Percentiles rank a stretch among this genome's conserved stretches.
phyloP scores from a whole-genome alignment of 176 grass and related monocot genomes.

The Bromus sterilis region DNA sequence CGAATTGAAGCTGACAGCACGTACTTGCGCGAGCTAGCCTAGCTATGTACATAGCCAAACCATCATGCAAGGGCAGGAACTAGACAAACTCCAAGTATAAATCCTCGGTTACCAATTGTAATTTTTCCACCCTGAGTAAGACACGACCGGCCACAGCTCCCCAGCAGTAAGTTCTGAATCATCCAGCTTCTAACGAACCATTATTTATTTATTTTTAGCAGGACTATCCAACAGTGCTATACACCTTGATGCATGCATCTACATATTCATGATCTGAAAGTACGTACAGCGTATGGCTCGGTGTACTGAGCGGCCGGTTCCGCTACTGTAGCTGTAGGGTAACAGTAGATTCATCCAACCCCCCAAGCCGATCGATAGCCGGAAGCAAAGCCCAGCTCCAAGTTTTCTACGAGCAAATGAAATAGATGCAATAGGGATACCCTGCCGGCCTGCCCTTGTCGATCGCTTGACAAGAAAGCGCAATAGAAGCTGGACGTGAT shows the following conservation, averaged over 20 bases:
- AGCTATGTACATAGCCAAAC: background rate
- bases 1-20: constrained; percentile 32
- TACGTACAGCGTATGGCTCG: background rate
- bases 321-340: constrained; percentile 27
- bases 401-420: constrained; percentile 50
- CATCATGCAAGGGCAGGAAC: background rate
- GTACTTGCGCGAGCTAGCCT: background rate
- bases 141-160: too few species aligned
- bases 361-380: constrained; percentile 19
- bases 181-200: too few species aligned
- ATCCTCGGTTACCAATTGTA: too few species aligned
- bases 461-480: constrained; percentile 70
- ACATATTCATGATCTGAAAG: background rate
- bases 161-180: background rate
- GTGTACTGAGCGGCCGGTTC: constrained; percentile 2
- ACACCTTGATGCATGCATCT: background rate
- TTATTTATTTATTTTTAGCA: too few species aligned
- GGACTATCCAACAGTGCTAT: background rate
- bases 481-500: constrained; percentile 63
- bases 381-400: constrained; percentile 17
- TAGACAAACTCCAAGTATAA: constrained; percentile 16
- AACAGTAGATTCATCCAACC: constrained; percentile 10
- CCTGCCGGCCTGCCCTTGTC: too few species aligned
- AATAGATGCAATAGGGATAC: constrained; percentile 41
- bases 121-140: too few species aligned